Percentiles rank a stretch among this genome's conserved stretches.
Conservation (phyloP, 2,329 filamentous ascomycete genomes). For the Samsoniella hepiali region DNA sequence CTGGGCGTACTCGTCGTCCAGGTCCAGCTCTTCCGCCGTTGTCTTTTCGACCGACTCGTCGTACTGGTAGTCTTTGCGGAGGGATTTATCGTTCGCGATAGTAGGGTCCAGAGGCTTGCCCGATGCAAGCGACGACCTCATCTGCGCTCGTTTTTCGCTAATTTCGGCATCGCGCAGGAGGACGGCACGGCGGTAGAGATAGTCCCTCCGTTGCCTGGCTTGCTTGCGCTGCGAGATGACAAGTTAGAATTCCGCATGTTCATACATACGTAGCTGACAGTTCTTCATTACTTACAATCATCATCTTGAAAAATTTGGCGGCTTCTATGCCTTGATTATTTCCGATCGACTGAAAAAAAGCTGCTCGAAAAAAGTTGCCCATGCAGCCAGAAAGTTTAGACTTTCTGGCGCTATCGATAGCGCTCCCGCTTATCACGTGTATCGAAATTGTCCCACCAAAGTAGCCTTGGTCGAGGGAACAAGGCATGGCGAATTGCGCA, state of each 20-base stretch:
- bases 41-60: constrained; percentile 77
- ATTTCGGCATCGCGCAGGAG: constrained; percentile 89
- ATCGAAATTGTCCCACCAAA: constrained; percentile 40
- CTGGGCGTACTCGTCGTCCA: constrained; percentile 88
- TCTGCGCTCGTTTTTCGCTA: constrained; percentile 81
- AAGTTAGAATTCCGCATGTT: constrained; percentile 21
- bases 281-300: constrained; percentile 33
- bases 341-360: neutral
- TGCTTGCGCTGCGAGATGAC: constrained; percentile 36
- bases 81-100: constrained; percentile 79
- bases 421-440: constrained; percentile 38
- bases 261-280: neutral
- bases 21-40: constrained; percentile 64
- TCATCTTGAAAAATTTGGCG: constrained; percentile 21
- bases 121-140: constrained; percentile 81
- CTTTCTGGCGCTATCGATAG: constrained; percentile 30
- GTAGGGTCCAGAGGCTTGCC: constrained; percentile 80
- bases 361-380: constrained; percentile 26
- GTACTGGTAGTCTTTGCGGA: constrained; percentile 88
- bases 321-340: constrained; percentile 6
- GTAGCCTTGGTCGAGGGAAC: constrained; percentile 25
- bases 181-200: constrained; percentile 86
- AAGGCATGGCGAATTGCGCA: constrained; percentile 17
- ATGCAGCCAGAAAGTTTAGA: constrained; percentile 22
- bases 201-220: constrained; percentile 42